Evolutionary conservation across 768 basidiomycete genomes (phyloP).

Genomic region (Pseudohyphozyma bogoriensis): DNA sequence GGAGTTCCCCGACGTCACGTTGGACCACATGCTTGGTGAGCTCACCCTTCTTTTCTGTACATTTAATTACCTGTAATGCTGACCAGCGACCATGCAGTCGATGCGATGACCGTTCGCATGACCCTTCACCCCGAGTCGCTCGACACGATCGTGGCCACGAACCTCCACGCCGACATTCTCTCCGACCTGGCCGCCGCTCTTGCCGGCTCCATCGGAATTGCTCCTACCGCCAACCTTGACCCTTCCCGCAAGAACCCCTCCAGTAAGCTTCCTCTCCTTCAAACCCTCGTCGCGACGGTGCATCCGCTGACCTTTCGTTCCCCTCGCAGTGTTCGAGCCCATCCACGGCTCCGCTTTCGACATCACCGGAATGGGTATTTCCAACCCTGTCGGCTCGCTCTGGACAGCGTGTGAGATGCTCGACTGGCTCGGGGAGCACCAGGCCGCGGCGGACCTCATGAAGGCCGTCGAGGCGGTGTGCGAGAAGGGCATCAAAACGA

Average conservation of each 20-base stretch:
- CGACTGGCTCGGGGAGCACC: constrained; percentile 42
- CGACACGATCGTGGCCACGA: constrained; percentile 51
- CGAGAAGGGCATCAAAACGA: constrained; percentile 70
- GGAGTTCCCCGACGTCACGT: constrained; percentile 47
- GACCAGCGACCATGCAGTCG: constrained; percentile 43
- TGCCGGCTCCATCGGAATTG: constrained; percentile 51
- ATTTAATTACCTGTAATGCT: background rate
- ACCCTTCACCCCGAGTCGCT: constrained; percentile 48
- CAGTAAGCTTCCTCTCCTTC: background rate
- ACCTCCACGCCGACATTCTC: constrained; percentile 51
- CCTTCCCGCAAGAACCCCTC: constrained; percentile 44
- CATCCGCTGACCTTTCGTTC: background rate
- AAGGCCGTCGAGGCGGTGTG: constrained; percentile 70
- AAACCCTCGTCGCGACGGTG: background rate
- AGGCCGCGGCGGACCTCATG: constrained; percentile 38
- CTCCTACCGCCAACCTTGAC: constrained; percentile 49
- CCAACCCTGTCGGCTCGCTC: constrained; percentile 44
- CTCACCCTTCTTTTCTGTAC: background rate
- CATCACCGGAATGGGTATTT: constrained; percentile 49
- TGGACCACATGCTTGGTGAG: background rate
- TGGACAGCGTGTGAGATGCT: constrained; percentile 52
- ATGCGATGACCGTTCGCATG: constrained; percentile 46
- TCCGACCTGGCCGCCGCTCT: constrained; percentile 51
- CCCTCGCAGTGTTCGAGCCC: constrained; percentile 45
- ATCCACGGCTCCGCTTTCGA: constrained; percentile 53